Evolutionary conservation across 2,329 filamentous ascomycete genomes (phyloP), one percentile per base, ranked within the genome.

Genomic region (Orbilia oligospora): DNA sequence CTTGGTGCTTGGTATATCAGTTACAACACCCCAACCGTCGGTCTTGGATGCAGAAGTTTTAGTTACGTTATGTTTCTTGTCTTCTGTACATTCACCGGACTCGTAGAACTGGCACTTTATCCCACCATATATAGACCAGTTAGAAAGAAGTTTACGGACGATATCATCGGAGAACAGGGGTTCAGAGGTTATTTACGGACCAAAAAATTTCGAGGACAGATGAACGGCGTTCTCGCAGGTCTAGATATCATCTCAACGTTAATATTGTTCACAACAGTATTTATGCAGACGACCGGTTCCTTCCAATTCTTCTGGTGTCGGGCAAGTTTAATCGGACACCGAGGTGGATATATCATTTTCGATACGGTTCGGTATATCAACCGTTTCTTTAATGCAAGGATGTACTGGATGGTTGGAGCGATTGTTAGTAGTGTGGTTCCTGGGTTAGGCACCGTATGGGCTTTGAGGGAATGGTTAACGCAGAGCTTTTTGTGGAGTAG

Each of bases 11-110:
- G 86, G 64, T 82, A 85, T 8, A 76, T 87, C 18, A 85, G 84
- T 8, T 87, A 82, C 78, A 85, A 84, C 78, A 87, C 86, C 0
- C 86, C 86, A 0, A 87, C 86, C 0, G 85, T 87, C 0, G 86
- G 86, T 0, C 81, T 87, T 0, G 85, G 85, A 0, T 86, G 83
- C 55, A 82, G 84, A 41, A 84, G 84, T 46, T 85, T 85, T 1
- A 85, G 85, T 2, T 87, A 87, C 72, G 83, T 84, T n/a, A 83
- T 87, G 16, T 87, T 86, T 72, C 82, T 83, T 24, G 53, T 81
- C 20, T 68, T 84, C 2, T 81, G 83, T 5, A 69, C 83, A 0
- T 81, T 83, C 0, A 80, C 85, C 2, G 80, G 86, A n/a, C 66
- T 85, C 16, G 67, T 84, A 1, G 85, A 86, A 56, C 30, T 81